A percentile compares a stretch with the other conserved stretches of the same genome.
phyloP scores from a whole-genome alignment of 768 basidiomycete species.

The Boletus bicolor region DNA sequence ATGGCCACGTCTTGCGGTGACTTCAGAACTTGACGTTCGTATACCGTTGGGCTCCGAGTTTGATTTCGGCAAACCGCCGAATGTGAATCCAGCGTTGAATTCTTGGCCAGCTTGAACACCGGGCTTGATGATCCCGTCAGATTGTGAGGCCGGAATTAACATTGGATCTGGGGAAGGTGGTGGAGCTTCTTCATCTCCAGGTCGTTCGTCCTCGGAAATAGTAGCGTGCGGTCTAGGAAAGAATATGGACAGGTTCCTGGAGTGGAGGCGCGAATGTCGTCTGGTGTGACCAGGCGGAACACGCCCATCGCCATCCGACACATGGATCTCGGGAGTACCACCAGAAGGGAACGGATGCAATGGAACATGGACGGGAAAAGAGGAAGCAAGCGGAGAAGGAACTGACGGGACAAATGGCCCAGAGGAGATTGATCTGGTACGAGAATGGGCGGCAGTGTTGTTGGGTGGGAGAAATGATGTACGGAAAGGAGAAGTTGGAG shows the following conservation, averaged over 20 bases:
- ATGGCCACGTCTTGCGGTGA: constrained; percentile 54
- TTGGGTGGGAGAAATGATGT: constrained; percentile 20
- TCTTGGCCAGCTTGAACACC: constrained; percentile 35
- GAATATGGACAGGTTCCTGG: constrained; percentile 87
- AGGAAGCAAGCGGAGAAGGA: constrained; percentile 28
- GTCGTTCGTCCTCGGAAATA: constrained; percentile 65
- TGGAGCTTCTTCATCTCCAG: constrained; percentile 45
- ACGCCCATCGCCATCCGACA: constrained; percentile 11
- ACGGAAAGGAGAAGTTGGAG: constrained; percentile 34
- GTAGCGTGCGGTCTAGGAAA: constrained; percentile 71
- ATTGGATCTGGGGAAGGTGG: constrained; percentile 42
- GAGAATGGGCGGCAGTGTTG: constrained; percentile 18
- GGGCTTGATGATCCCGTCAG: constrained; percentile 22
- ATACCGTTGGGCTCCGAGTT: constrained; percentile 20
- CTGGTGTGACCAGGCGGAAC: constrained; percentile 31
- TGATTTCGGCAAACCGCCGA: constrained; percentile 48
- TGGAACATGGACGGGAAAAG: constrained; percentile 28
- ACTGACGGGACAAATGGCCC: constrained; percentile 25
- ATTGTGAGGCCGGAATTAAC: constrained; percentile 41
- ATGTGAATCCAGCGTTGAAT: constrained; percentile 58
- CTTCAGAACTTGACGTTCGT: constrained; percentile 15
- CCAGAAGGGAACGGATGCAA: constrained; percentile 24
- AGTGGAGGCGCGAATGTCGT: constrained; percentile 74
- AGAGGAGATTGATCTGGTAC: constrained; percentile 35
- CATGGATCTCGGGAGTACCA: constrained; percentile 19